phyloP scores from a whole-genome alignment of 192 early-diverging fungal species.

The Chytriomyces hyalinus region DNA sequence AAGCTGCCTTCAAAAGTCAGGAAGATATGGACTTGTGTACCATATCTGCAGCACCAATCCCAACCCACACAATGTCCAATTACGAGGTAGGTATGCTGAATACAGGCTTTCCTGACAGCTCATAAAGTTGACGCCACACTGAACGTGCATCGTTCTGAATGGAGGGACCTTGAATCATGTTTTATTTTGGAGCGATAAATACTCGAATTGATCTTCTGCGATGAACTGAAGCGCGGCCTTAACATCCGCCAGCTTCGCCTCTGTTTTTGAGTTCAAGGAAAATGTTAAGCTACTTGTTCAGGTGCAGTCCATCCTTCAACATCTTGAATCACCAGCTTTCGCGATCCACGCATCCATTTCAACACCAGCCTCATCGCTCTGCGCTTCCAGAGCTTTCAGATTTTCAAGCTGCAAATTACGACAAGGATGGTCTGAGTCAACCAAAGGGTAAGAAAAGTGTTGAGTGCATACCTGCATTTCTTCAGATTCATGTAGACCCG shows the following conservation, averaged over 20 bases:
- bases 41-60: too few species aligned
- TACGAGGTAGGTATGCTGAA: too few species aligned
- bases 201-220: conserved; percentile 34
- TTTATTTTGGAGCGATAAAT: neutral
- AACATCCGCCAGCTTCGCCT: conserved; percentile 6
- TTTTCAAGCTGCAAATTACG: conserved; percentile 31
- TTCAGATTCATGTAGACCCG: conserved; percentile 40
- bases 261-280: neutral
- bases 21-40: too few species aligned
- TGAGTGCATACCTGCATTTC: conserved; percentile 32
- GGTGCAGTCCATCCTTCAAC: too few species aligned
- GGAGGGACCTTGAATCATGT: too few species aligned
- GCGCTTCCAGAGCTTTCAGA: conserved; percentile 27
- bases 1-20: too few species aligned
- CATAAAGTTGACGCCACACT: too few species aligned
- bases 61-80: too few species aligned
- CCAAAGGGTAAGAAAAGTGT: neutral
- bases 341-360: conserved; percentile 35
- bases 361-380: conserved; percentile 33
- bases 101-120: too few species aligned
- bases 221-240: conserved; percentile 22
- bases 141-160: too few species aligned
- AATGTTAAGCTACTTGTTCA: neutral
- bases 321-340: conserved; percentile 28
- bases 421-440: neutral